Base-by-base conservation (phyloP, 495 filamentous ascomycete genomes). In the Aspergillus funiculosus region DNA sequence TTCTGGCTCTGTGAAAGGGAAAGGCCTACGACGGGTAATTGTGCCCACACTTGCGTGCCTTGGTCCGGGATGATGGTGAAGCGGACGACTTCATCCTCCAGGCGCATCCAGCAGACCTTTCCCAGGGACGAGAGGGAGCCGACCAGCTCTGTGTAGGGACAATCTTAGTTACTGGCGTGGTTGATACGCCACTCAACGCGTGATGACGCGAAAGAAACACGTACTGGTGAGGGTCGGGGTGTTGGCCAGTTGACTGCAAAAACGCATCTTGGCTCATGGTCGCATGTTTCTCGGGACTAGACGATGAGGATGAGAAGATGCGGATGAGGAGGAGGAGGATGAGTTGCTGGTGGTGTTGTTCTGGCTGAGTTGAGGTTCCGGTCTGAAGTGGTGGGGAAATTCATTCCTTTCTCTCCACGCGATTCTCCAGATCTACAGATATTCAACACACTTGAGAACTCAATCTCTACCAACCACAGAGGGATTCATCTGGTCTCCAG, bases 31-130 rank as follows among this genome's bases (percentile, higher is more conserved):
- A 71, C 63, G 8, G 68, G 69, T 11, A 74, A 59, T 38, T 68
- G 60, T 0, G 90, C 86, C 92, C 94, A 98, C 22, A 97, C 92
- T 75, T 96, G 89, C 8, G 89, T 89, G 17, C 92, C 89, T 55
- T 85, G 81, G 52, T 95, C 89, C 5, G 89, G 88, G 51, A 95
- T 89, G 59, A 95, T 85, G 44, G 94, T 96, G 71, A 98, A 95
- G 53, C 88, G 89, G 45, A 94, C 78, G 15, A 82, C 80, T 39
- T 90, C 80, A 61, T 87, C 74, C 64, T 90, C 85, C 19, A 98
- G 81, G 32, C 88, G 85, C 36, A 97, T 75, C 92, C 94, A 97
- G 29, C 89, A 92, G 52, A 94, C 79, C 62, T 92, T 91, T 44
- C 90, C 89, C 25, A 97, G 73, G 5, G 89, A 89, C 38, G 81